Percentiles rank a stretch among this genome's conserved stretches.
phyloP scores from a whole-genome alignment of 257 asterid genomes.

The Solanum chilense region DNA sequence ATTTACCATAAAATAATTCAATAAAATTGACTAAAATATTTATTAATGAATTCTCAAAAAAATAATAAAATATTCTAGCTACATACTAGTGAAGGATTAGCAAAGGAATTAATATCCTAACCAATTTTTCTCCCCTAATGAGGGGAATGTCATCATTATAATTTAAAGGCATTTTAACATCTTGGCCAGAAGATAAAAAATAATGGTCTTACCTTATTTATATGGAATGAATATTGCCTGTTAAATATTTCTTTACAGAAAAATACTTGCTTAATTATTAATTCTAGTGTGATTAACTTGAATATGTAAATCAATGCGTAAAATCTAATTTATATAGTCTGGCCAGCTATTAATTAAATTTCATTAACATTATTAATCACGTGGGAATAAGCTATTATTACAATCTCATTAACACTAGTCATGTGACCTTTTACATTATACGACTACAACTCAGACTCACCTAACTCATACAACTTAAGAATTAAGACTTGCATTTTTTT shows the following conservation, averaged over 20 bases:
- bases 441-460: background rate
- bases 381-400: background rate
- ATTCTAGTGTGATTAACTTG: background rate
- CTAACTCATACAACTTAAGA: background rate
- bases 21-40: no score
- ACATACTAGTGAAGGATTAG: background rate
- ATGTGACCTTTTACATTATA: background rate
- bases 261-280: background rate
- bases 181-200: background rate
- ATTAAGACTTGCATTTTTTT: background rate
- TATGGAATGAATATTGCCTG: background rate
- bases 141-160: background rate
- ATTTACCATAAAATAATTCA: background rate
- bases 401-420: background rate
- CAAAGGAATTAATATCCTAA: background rate
- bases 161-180: background rate
- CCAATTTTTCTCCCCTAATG: background rate
- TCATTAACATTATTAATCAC: no score
- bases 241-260: background rate
- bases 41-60: background rate
- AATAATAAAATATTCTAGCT: background rate
- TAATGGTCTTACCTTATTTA: background rate
- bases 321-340: no score
- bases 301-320: no score
- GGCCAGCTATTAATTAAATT: no score